phyloP scores from a whole-genome alignment of 108 stramenopile species.

The Schizochytrium sp. region DNA sequence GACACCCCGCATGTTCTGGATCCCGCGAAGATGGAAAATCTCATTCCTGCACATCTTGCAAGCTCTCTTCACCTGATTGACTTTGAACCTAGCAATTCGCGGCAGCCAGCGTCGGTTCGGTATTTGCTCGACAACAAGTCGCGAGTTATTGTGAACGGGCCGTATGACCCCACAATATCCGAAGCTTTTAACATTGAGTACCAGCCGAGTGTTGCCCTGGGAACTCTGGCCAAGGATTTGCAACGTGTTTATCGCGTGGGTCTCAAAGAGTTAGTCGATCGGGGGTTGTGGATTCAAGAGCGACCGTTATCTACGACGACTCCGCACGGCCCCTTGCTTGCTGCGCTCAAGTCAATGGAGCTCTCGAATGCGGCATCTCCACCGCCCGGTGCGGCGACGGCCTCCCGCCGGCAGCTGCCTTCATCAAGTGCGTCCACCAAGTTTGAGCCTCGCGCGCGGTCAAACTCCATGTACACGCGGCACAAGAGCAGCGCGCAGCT shows the following conservation, averaged over 20 bases:
- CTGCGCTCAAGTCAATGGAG: neutral
- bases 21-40: neutral
- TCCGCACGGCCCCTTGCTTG: neutral
- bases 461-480: too few species aligned
- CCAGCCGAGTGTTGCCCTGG: neutral
- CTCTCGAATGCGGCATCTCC: too few species aligned
- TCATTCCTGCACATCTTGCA: neutral
- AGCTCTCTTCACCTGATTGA: neutral
- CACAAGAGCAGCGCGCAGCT: too few species aligned
- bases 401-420: too few species aligned
- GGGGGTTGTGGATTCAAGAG: neutral
- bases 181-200: conserved; percentile 4
- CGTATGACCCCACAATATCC: neutral
- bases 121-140: neutral
- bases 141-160: neutral
- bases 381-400: too few species aligned
- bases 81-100: neutral
- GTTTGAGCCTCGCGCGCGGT: too few species aligned
- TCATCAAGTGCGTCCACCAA: too few species aligned
- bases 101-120: neutral
- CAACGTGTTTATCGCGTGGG: neutral
- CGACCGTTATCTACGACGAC: neutral
- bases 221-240: neutral
- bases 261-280: neutral
- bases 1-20: neutral